Base-by-base conservation (phyloP, 2,329 filamentous ascomycete species). In the Monosporascus sp. region DNA sequence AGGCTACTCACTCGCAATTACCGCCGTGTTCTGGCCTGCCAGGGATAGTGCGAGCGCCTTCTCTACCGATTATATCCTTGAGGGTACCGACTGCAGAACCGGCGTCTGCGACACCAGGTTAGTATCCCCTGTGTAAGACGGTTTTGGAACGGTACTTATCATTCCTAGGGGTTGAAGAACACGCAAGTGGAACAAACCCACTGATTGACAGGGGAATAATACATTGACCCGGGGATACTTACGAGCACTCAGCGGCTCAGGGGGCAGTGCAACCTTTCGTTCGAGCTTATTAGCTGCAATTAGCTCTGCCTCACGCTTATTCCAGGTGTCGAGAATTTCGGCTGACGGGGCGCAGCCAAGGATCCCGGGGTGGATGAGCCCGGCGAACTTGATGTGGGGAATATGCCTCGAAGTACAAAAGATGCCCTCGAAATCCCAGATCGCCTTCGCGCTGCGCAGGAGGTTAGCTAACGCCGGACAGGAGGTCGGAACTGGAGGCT, bases 311-410 rank as follows among this genome's bases (percentile, higher is more conserved):
- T 97, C 92, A 36, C 92, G 88, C 54, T 76, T 78, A 66, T 96
- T 96, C 92, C 92, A 96, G 50, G 84, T 85, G 0, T 81, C 83
- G 11, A 96, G 82, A 17, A 97, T 76, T 61, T 90, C 85, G 3
- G 84, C 75, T 0, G 89, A 93, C 0, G 92, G 92, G 0, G 92
- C 92, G 65, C 91, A 96, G 19, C 92, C 92, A 9, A 97, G 76
- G 59, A 97, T 96, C 4, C 92, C 92, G 0, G 92, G 92, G 68
- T 96, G 92, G 66, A 96, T 96, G 34, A 96, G 78, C 0, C 92
- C 91, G 0, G 91, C 84, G 67, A 96, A 96, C 43, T 90, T 87
- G 43, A 96, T 91, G 57, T 88, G 87, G 0, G 90, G 90, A 56
- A 94, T 90, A 69, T 97, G 92, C 17, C 91, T 84, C 7, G 88